Evolutionary conservation across 208 protist genomes (phyloP).

Genomic region (Porcisia hertigi): DNA sequence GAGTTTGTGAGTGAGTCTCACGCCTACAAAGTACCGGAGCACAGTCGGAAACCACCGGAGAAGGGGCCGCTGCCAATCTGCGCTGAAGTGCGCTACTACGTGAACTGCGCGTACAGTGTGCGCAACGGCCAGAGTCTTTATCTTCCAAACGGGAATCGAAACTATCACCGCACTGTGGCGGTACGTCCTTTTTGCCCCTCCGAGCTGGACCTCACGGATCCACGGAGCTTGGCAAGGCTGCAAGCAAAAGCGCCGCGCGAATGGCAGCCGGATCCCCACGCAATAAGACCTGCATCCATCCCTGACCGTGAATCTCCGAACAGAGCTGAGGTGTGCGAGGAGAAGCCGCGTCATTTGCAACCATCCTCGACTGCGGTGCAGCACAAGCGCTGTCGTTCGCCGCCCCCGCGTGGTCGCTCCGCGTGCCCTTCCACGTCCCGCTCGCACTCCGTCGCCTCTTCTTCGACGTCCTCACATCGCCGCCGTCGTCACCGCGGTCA

Average conservation of each 20-base stretch:
- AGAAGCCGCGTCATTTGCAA: not conserved
- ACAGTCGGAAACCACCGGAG: not conserved
- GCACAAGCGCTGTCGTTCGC: not conserved
- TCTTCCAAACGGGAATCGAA: conserved; percentile 22
- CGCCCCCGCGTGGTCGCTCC: conserved; percentile 5
- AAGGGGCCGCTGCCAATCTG: conserved; percentile 16
- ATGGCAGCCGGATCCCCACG: conserved; percentile 23
- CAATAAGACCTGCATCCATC: conserved; percentile 14
- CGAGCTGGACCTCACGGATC: conserved; percentile 15
- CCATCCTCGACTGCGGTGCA: not conserved
- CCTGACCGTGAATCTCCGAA: not conserved
- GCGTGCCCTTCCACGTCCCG: conserved; percentile 1
- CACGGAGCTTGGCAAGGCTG: not conserved
- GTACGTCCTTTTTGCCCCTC: conserved; percentile 11
- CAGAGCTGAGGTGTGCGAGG: not conserved
- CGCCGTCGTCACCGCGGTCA: conserved; percentile 4
- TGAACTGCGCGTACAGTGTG: conserved; percentile 29
- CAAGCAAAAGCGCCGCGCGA: conserved; percentile 24
- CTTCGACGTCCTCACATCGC: conserved; percentile 9
- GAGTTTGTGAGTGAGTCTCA: conserved; percentile 32
- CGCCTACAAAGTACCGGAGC: conserved; percentile 6
- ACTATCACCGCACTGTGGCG: conserved; percentile 31
- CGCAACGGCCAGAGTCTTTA: conserved; percentile 18
- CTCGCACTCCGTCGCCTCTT: conserved; percentile 6
- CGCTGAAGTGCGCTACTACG: conserved; percentile 42